Conservation (phyloP, 164 flowering plant genomes). For the Aristolochia fimbriata region DNA sequence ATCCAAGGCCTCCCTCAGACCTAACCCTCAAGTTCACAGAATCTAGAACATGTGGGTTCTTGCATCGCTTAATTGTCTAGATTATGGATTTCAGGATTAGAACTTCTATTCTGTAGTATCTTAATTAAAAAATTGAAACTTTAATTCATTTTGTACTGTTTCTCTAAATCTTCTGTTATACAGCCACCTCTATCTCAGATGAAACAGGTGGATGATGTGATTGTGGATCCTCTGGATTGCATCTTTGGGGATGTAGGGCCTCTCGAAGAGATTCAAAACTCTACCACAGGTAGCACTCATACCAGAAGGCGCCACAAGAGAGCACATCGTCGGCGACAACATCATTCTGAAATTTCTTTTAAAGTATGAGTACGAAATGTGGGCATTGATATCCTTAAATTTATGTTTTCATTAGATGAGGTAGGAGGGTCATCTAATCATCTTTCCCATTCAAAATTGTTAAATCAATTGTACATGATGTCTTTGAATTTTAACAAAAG, state of each 20-base stretch:
- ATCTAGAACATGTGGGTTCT: too few relatives aligned
- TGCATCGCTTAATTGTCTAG: too few relatives aligned
- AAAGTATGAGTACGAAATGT: too few relatives aligned
- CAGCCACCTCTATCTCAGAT: slow-evolving; percentile 15
- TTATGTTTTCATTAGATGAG: too few relatives aligned
- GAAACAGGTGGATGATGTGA: slow-evolving; percentile 14
- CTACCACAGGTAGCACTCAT: not conserved
- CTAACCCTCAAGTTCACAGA: too few relatives aligned
- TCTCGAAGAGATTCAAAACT: not conserved
- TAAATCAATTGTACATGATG: too few relatives aligned
- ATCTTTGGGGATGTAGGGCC: not conserved
- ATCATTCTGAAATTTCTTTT: not conserved
- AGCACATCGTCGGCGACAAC: not conserved
- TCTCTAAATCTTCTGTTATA: not conserved
- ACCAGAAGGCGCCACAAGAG: not conserved
- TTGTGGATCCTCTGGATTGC: slow-evolving; percentile 16
- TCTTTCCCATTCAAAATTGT: too few relatives aligned
- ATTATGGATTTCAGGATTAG: too few relatives aligned
- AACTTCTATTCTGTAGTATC: not conserved
- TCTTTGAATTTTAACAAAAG: too few relatives aligned
- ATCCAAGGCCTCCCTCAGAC: too few relatives aligned
- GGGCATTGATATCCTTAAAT: too few relatives aligned
- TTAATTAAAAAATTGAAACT: not conserved
- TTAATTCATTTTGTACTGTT: not conserved
- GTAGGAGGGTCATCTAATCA: too few relatives aligned